Conservation (phyloP, 148 eudicot species). For the Rhododendron williamsianum region DNA sequence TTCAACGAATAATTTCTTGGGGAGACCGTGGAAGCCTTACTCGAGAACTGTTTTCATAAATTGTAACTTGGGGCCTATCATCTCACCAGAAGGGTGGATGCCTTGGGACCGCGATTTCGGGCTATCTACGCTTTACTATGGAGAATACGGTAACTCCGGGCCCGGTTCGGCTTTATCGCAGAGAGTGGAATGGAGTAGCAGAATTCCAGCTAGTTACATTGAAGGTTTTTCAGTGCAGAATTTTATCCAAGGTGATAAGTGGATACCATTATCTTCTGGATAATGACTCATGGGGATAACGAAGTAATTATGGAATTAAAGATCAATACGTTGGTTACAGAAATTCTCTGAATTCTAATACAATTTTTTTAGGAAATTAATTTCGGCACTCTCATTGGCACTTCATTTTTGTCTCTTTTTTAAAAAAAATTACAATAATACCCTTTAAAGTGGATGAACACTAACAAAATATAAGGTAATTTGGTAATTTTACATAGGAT, state of each 20-base stretch:
- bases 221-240: constrained; percentile 44
- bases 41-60: constrained; percentile 62
- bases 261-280: constrained; percentile 35
- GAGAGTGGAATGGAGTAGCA: constrained; percentile 72
- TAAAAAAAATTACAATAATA: too few relatives aligned
- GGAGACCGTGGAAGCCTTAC: constrained; percentile 85
- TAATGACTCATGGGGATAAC: not conserved
- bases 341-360: not conserved
- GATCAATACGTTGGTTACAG: not conserved
- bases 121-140: constrained; percentile 59
- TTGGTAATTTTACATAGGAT: too few relatives aligned
- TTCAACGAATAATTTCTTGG: constrained; percentile 44
- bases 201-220: constrained; percentile 44
- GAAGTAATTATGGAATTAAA: not conserved
- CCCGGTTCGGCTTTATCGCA: constrained; percentile 35
- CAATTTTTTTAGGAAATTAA: not conserved
- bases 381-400: too few relatives aligned
- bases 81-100: constrained; percentile 64
- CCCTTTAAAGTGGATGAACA: too few relatives aligned
- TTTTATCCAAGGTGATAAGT: constrained; percentile 65
- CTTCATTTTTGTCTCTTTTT: too few relatives aligned
- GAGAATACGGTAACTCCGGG: constrained; percentile 60
- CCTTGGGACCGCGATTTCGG: constrained; percentile 55
- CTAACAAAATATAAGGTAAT: too few relatives aligned
- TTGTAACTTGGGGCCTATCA: constrained; percentile 37